These are phyloP conservation scores for Calonectria pteridis DNA, from an alignment of 2,329 filamentous ascomycete species.

Conservation along the genomic window DNA sequence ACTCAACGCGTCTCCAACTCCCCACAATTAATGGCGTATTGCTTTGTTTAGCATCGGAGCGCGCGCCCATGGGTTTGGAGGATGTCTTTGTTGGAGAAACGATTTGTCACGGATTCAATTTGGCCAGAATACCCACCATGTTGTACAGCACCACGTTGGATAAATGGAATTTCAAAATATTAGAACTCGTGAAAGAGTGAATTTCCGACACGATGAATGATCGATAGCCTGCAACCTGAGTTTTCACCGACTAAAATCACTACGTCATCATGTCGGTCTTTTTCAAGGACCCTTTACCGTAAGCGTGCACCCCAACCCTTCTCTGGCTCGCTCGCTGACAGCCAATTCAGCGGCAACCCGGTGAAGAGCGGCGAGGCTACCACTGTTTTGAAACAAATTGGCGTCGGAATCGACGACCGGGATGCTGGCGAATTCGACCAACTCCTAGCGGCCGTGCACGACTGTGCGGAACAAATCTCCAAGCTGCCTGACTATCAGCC, in stretches of 20 bases:
- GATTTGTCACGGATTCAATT: not conserved
- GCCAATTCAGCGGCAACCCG: constrained; percentile 51
- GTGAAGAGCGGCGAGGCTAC: constrained; percentile 55
- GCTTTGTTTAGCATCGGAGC: not conserved
- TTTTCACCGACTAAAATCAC: not conserved
- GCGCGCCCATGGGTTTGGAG: not conserved
- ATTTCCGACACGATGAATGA: not conserved
- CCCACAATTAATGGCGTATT: not conserved
- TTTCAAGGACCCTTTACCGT: constrained; percentile 54
- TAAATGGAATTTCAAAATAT: not conserved
- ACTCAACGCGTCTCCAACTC: not conserved
- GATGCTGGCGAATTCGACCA: constrained; percentile 60
- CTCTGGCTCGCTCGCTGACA: not conserved
- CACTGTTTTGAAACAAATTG: constrained; percentile 50
- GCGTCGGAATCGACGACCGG: constrained; percentile 50
- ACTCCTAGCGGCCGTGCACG: constrained; percentile 64
- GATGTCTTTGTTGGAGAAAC: not conserved
- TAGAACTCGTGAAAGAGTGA: not conserved
- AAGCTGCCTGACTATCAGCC: constrained; percentile 62
- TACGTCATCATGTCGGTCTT: constrained; percentile 52
- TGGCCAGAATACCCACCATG: not conserved
- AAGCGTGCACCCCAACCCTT: constrained; percentile 20
- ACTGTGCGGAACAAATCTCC: constrained; percentile 60
- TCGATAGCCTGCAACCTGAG: not conserved
- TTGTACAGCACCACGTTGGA: not conserved